Base-by-base conservation (phyloP, 768 basidiomycete genomes). In the Pseudohyphozyma bogoriensis region DNA sequence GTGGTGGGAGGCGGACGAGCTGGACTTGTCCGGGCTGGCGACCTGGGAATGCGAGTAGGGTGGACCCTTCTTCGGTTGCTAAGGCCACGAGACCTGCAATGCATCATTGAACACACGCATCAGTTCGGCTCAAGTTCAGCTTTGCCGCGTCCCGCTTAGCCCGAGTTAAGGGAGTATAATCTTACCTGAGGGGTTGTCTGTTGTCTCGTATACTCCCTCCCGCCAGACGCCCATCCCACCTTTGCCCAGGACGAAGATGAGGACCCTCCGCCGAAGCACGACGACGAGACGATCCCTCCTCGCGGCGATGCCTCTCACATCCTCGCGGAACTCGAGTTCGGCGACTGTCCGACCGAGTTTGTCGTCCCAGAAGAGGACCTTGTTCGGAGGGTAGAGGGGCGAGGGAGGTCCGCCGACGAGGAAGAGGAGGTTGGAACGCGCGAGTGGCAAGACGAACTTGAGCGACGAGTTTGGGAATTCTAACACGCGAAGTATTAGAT, bases 311-410 rank as follows among this genome's bases (percentile, higher is more conserved):
- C 65, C 68, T 16, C 64, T 47, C 13, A 71, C 69, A 2, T 59
- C 55, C 74, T 90, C 89, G 69, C 86, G 79, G 71, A 93, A 92
- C 74, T 91, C 89, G 60, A 92, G 79, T 72, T 91, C 88, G 39
- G 86, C 87, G 51, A 89, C 85, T 71, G 90, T 86, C 62, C 77
- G 76, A n/a, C 81, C 82, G 5, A 49, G 46, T 39, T 40, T 80
- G 74, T 89, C 89, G 73, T 92, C 86, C 88, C 88, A 92, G 55
- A 93, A 73, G 65, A 92, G 79, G 56, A 91, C 86, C 76, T 93
- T 92, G 75, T 92, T 92, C 32, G 85, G 86, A 32, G 90, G 86
- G 74, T 90, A 92, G 13, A 85, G 80, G 33, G 89, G 89, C 72
- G 86, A 89, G 56, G 83, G 80, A 40, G 89, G 88, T 47, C 89